Conservation (phyloP, 2,329 filamentous ascomycete species). For the Peltaster fructicola region DNA sequence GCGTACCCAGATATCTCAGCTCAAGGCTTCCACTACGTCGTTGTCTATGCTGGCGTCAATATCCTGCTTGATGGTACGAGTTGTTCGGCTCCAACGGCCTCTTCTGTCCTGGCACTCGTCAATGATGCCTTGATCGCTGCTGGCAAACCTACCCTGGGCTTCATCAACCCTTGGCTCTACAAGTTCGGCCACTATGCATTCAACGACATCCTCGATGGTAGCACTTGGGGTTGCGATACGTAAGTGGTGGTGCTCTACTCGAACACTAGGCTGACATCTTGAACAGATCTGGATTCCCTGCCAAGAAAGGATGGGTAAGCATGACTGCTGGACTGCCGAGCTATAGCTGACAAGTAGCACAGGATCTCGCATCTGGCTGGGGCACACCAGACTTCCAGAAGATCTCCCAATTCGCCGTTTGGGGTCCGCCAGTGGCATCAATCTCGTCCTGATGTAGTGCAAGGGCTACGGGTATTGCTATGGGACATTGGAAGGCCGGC, state of each 20-base stretch:
- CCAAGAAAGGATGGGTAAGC: slow-evolving; percentile 16
- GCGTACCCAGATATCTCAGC: slow-evolving; percentile 31
- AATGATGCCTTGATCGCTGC: slow-evolving; percentile 42
- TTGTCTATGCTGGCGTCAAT: slow-evolving; percentile 24
- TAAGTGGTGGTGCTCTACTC: slow-evolving; percentile 12
- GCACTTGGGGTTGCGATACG: slow-evolving; percentile 11
- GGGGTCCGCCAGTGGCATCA: too few species aligned
- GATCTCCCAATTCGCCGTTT: too few species aligned
- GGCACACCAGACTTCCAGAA: too few species aligned
- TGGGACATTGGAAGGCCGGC: too few species aligned
- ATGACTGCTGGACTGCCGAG: too few species aligned
- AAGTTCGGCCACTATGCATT: slow-evolving; percentile 28
- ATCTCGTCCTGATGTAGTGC: too few species aligned
- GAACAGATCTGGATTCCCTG: slow-evolving; percentile 15
- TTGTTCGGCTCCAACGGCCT: slow-evolving; percentile 41
- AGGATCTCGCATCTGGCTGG: too few species aligned
- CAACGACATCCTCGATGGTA: slow-evolving; percentile 29
- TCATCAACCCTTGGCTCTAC: slow-evolving; percentile 45
- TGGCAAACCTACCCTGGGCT: slow-evolving; percentile 35
- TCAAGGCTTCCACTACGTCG: slow-evolving; percentile 28
- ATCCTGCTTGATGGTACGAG: slow-evolving; percentile 28
- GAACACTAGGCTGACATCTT: too few species aligned
- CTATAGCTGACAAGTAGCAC: too few species aligned
- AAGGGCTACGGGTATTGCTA: too few species aligned
- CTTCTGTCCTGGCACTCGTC: slow-evolving; percentile 41